phyloP scores from a whole-genome alignment of 306 rosid species.

The Begonia loranthoides region DNA sequence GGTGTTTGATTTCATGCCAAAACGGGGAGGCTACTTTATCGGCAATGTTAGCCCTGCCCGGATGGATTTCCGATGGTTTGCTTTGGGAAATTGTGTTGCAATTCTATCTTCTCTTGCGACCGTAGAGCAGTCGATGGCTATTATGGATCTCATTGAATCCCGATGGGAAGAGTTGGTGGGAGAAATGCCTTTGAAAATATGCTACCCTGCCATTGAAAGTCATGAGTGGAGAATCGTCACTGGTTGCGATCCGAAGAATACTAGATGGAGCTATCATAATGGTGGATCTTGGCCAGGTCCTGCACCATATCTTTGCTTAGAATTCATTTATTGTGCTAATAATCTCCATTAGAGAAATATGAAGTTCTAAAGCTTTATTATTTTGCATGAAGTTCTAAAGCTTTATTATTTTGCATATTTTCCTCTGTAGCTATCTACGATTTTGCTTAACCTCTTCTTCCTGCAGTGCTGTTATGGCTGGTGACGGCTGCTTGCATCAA shows the following conservation, averaged over 20 bases:
- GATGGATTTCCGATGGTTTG: constrained; percentile 95
- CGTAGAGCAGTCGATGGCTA: constrained; percentile 79
- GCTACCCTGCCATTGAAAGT: constrained; percentile 77
- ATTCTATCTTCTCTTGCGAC: constrained; percentile 74
- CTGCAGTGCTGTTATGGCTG: no score
- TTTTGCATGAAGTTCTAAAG: no score
- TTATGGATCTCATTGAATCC: constrained; percentile 81
- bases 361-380: no score
- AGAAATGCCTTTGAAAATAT: constrained; percentile 77
- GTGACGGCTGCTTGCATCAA: no score
- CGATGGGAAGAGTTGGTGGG: constrained; percentile 95
- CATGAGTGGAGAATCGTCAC: constrained; percentile 78
- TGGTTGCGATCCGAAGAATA: constrained; percentile 58
- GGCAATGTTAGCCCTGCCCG: constrained; percentile 89
- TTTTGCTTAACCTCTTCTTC: constrained; percentile 21
- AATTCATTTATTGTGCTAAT: no score
- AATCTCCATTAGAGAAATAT: no score
- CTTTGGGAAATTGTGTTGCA: constrained; percentile 75
- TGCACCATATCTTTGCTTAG: no score
- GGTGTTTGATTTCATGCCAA: constrained; percentile 86
- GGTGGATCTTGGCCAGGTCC: constrained; percentile 95
- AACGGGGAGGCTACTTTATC: constrained; percentile 76
- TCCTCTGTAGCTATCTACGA: no score
- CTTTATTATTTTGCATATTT: no score
- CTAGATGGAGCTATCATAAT: constrained; percentile 45